Percentiles rank a stretch among this genome's conserved stretches.
Evolutionary conservation across 805 yeast genomes (phyloP).

Genomic region (Metschnikowia baotianmanensis): DNA sequence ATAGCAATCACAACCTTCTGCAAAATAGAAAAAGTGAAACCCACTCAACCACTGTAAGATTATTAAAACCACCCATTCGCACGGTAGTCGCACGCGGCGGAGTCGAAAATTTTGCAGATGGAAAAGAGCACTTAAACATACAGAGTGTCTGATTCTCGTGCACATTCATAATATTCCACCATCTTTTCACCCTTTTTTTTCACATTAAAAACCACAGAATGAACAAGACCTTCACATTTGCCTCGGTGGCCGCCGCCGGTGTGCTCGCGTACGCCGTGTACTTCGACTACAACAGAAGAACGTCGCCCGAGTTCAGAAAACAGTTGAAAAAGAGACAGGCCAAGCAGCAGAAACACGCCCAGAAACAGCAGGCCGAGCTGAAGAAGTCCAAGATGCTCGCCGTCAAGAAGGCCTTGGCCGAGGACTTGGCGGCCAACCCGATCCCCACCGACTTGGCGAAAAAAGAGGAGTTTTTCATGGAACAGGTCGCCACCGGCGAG

Average conservation of each 20-base stretch:
- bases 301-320: constrained; percentile 77
- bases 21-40: no score
- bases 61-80: neutral
- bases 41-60: neutral
- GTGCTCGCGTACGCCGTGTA: constrained; percentile 74
- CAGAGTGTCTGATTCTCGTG: neutral
- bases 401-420: constrained; percentile 59
- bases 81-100: constrained; percentile 13
- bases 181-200: neutral
- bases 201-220: constrained; percentile 16
- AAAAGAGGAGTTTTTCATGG: constrained; percentile 77
- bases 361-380: constrained; percentile 52
- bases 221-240: constrained; percentile 32
- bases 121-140: neutral
- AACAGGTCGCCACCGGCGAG: constrained; percentile 84
- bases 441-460: constrained; percentile 65
- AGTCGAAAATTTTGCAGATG: constrained; percentile 11
- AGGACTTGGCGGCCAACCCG: constrained; percentile 69
- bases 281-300: constrained; percentile 91
- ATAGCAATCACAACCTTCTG: no score
- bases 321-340: constrained; percentile 61
- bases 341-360: constrained; percentile 57
- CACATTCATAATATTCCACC: neutral
- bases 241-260: constrained; percentile 51
- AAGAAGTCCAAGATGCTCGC: constrained; percentile 59